Base-by-base conservation (phyloP, 768 basidiomycete species). In the Auriscalpium vulgare region DNA sequence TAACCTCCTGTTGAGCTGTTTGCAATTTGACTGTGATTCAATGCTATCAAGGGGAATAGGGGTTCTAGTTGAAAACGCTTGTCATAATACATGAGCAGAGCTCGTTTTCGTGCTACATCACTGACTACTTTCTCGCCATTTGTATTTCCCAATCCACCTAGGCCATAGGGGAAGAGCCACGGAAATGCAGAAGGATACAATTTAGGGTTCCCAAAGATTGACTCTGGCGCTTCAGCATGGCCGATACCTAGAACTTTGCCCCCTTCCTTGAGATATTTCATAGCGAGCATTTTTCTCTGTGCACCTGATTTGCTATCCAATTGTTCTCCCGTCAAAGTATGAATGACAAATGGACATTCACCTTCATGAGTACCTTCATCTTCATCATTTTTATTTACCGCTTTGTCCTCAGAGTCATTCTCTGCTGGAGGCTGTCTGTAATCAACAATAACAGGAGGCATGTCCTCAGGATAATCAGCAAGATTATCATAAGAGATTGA, bases 81-180 rank as follows among this genome's bases (percentile, higher is more conserved):
- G 51, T 75, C 74, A 53, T 71, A 65, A 56, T 74, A 76, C 69
- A 72, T 67, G 0, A 77, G 56, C 0, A 72, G 21, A 29, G 16
- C 47, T 48, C 14, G 59, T 46, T 17, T 56, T 52, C 19, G 69
- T 71, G 44, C 73, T 72, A 17, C 45, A 16, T 66, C 62, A 5
- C 67, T 67, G 0, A 72, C 48, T 37, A 49, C 38, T 38, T 47
- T 36, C 16, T 10, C 14, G 35, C 49, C 7, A 8, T 35, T 37
- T 8, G 44, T 19, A 61, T 65, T 55, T 3, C 70, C 71, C 10
- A 75, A 63, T 0, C 71, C 72, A 8, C 73, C 75, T 10, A 60
- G 19, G 0, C 75, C 72, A 63, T 75, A 75, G 0, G 73, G 74
- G 58, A 72, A 77, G 1, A 75, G 55, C 72, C 74, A 75, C 0